Evolutionary conservation across 73 alveolate species (phyloP), one percentile per base, ranked within the genome.

Genomic region (Tetrahymena malaccensis): DNA sequence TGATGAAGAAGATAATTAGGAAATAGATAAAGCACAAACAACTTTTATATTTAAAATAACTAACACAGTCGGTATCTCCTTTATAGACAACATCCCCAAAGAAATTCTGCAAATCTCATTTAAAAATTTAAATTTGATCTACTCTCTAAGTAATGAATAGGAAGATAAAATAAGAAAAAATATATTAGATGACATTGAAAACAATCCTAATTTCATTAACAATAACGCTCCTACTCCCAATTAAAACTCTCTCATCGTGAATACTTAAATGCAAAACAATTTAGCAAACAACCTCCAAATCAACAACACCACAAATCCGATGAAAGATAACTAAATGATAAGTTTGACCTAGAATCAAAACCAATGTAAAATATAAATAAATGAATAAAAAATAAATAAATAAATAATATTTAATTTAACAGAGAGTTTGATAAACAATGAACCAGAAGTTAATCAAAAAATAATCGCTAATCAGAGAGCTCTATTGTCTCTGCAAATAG

Each of bases 61-160:
- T 7, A 95, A 95, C 93, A 85, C 95, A 43, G 94, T 95, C 7
- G 57, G 97, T 25, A 95, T 95, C 11, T 95, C 97, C 10, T 84
- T 95, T 15, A 95, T 95, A 13, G 97, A 95, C 83, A 94, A 95
- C 44, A 44, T 93, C 27, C 97, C 97, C 33, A 95, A 95, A 37
- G 97, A 95, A 95, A 95, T 95, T 43, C 34, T 95, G 9, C 94
- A 95, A 56, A 89, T 95, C 22, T 85, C 95, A 33, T 85, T 95
- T 44, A 95, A 95, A 50, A 95, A 95, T 38, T 50, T 95, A 12
- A 37, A 85, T 50, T 84, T 94, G 12, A 93, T 85, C 44, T 95
- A 95, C 44, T 84, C 94, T 16, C 85, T 50, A 11, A 85, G 93
- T 27, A 94, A 95, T 37, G 97, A 95, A 37, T 37, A 43, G 15